Evolutionary conservation across 495 filamentous ascomycete genomes (phyloP), one percentile per base, ranked within the genome.

Genomic region (Patellaria atrata): DNA sequence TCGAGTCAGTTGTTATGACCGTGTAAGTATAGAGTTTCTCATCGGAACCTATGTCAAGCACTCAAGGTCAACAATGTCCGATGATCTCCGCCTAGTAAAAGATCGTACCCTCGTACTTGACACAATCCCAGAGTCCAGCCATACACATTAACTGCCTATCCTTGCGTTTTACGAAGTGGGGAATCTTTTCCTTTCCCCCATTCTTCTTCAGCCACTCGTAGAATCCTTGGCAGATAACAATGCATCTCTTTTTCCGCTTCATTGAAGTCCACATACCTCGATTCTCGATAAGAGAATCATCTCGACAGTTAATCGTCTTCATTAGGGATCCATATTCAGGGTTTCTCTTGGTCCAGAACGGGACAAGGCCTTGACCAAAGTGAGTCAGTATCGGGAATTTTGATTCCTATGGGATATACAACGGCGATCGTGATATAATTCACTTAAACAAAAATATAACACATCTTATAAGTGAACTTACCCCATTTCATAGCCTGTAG

Each of bases 401-500:
- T 15, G 5, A 6, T n/a, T 9, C 29, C n/a, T 12, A 14, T 33
- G 16, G 25, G 22, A n/a, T 17, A 18, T 14, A 11, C 5, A 12
- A 23, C n/a, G 11, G 14, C 10, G 33, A 22, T 10, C 7, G 16
- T 22, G 20, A 22, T 10, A 15, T n/a, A n/a, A n/a, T n/a, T n/a
- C n/a, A n/a, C n/a, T n/a, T n/a, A n/a, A n/a, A n/a, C n/a, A n/a
- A n/a, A n/a, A 44, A 33, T 34, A 41, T 26, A 5, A 26, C 22
- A 13, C 9, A 22, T 7, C 40, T 18, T 11, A 15, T 14, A 4
- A 26, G 17, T 5, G 32, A 13, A 39, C 47, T 21, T 48, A 45
- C 82, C 85, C 85, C 85, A 94, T 65, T 80, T 82, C 80, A 92
- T 94, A 19, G 79, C 66, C 49, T 92, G 82, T 3, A 97, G 61